These are phyloP conservation scores for Globisporangium iwayamae DNA, from an alignment of 352 stramenopile genomes.

Conservation along the genomic window DNA sequence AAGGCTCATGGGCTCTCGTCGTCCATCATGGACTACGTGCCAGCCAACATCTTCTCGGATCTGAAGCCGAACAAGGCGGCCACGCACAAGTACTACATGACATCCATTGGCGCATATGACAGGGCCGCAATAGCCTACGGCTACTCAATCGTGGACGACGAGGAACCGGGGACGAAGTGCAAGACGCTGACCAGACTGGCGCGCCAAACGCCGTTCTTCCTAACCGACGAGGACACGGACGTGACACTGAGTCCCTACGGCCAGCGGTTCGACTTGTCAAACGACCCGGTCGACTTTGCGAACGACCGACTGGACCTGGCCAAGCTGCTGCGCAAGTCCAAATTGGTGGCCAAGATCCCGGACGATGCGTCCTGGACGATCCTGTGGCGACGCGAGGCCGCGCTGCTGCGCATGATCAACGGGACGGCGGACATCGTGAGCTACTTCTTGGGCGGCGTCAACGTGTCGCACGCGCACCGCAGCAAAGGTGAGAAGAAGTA, in stretches of 20 bases:
- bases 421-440: slow-evolving; percentile 28
- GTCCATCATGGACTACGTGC: slow-evolving; percentile 88
- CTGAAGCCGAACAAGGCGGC: slow-evolving; percentile 29
- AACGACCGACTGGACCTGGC: slow-evolving; percentile 52
- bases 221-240: slow-evolving; percentile 57
- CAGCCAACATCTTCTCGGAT: slow-evolving; percentile 80
- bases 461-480: slow-evolving; percentile 57
- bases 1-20: slow-evolving; percentile 45
- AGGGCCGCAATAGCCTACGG: slow-evolving; percentile 83
- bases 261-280: slow-evolving; percentile 57
- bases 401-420: slow-evolving; percentile 41
- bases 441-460: slow-evolving; percentile 54
- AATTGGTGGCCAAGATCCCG: slow-evolving; percentile 31
- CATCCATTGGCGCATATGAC: slow-evolving; percentile 70
- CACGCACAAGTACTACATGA: slow-evolving; percentile 68
- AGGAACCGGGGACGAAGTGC: slow-evolving; percentile 48
- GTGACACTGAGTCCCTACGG: slow-evolving; percentile 42
- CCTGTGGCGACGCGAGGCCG: slow-evolving; percentile 48
- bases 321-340: slow-evolving; percentile 32
- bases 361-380: slow-evolving; percentile 52
- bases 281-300: slow-evolving; percentile 51
- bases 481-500: slow-evolving; percentile 30
- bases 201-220: slow-evolving; percentile 46
- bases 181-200: slow-evolving; percentile 34
- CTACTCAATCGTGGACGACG: slow-evolving; percentile 47